Percentiles rank a stretch among this genome's conserved stretches.
These are phyloP conservation scores for Cystobasidium ongulense DNA, from an alignment of 768 basidiomycete genomes.

Conservation along the genomic window DNA sequence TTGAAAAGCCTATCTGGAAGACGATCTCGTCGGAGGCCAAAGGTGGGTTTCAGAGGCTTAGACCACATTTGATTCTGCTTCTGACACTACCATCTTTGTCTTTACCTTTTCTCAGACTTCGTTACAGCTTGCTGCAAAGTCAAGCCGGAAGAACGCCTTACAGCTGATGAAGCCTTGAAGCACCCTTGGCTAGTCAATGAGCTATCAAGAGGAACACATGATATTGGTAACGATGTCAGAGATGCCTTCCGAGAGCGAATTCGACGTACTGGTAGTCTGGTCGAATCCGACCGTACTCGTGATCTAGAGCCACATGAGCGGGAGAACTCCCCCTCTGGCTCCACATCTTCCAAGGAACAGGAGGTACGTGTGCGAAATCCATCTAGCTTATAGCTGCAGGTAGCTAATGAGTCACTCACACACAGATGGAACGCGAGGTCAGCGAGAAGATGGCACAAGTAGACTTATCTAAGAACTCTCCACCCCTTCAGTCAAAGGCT, in stretches of 20 bases:
- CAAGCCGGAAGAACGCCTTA: conserved; percentile 63
- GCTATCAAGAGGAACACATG: not conserved
- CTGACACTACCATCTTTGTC: not conserved
- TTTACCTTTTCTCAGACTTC: conserved; percentile 72
- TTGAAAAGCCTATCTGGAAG: conserved; percentile 13
- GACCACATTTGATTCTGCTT: not conserved
- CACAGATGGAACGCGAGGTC: not conserved
- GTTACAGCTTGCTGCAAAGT: conserved; percentile 63
- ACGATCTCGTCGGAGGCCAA: conserved; percentile 17
- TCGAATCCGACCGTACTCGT: not conserved
- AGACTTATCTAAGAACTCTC: not conserved
- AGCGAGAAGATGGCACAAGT: conserved; percentile 1
- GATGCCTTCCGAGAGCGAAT: not conserved
- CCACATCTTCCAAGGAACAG: not conserved
- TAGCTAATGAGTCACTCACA: not conserved
- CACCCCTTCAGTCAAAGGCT: not conserved
- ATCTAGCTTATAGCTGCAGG: not conserved
- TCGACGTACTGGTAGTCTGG: not conserved
- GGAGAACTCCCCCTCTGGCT: not conserved
- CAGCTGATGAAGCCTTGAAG: conserved; percentile 61
- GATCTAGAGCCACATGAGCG: not conserved
- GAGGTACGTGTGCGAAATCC: not conserved
- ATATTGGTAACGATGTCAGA: not conserved
- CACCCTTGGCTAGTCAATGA: conserved; percentile 44
- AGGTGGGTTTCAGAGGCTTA: not conserved